phyloP scores from a whole-genome alignment of 2,329 filamentous ascomycete species.

The Colletotrichum caudatum region DNA sequence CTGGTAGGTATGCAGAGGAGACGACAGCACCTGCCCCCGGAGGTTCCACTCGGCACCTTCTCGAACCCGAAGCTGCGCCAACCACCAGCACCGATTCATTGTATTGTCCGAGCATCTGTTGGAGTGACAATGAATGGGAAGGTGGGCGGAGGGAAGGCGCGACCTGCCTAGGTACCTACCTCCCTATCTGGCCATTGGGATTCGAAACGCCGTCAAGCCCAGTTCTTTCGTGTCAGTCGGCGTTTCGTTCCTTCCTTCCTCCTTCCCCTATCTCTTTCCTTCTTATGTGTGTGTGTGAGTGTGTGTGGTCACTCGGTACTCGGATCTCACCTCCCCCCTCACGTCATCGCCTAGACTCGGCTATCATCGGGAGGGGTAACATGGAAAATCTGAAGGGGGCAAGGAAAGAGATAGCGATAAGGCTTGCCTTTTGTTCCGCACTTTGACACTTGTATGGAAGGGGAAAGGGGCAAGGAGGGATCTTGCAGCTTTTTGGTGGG shows the following conservation, averaged over 20 bases:
- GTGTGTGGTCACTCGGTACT: neutral
- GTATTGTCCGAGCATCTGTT: slow-evolving; percentile 28
- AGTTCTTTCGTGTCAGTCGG: neutral
- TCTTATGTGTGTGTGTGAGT: neutral
- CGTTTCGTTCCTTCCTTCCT: neutral
- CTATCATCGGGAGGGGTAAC: slow-evolving; percentile 33
- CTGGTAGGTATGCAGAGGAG: slow-evolving; percentile 1
- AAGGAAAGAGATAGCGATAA: slow-evolving; percentile 35
- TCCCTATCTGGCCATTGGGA: slow-evolving; percentile 10
- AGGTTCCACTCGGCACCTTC: slow-evolving; percentile 40
- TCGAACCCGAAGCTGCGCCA: slow-evolving; percentile 1
- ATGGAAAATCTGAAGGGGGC: neutral
- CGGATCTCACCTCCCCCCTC: slow-evolving; percentile 4
- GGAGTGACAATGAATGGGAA: slow-evolving; percentile 1
- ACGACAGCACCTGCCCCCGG: slow-evolving; percentile 17
- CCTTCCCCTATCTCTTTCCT: neutral
- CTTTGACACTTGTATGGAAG: slow-evolving; percentile 1
- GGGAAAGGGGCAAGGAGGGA: neutral
- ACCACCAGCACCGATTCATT: slow-evolving; percentile 12
- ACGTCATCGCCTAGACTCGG: slow-evolving; percentile 40
- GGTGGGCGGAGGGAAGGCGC: neutral
- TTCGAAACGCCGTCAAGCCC: neutral
- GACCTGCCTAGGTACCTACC: neutral
- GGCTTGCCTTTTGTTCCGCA: slow-evolving; percentile 28
- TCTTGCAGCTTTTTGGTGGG: neutral